Percentiles rank a stretch among this genome's conserved stretches.
Evolutionary conservation across 495 filamentous ascomycete species (phyloP).

Genomic region (Letharia columbiana): DNA sequence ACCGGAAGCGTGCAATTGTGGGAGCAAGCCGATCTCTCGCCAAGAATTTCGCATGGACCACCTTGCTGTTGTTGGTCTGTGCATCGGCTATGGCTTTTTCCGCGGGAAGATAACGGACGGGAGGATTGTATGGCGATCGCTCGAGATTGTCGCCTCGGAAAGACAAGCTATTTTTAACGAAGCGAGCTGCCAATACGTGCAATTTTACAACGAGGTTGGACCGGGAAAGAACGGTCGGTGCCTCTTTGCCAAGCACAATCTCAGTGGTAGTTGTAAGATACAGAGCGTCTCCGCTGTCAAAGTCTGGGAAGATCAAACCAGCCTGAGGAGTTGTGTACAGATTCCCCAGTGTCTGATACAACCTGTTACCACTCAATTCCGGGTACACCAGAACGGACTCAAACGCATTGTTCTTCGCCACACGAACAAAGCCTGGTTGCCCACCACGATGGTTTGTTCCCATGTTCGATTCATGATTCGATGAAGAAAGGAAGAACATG

Average conservation of each 20-base stretch:
- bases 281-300: slow-evolving; percentile 57
- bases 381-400: slow-evolving; percentile 57
- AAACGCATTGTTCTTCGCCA: slow-evolving; percentile 44
- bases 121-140: slow-evolving; percentile 64
- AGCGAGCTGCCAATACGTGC: slow-evolving; percentile 48
- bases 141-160: slow-evolving; percentile 55
- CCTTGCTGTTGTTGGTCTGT: slow-evolving; percentile 21
- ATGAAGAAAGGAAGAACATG: slow-evolving; percentile 66
- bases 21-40: slow-evolving; percentile 51
- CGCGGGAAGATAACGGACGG: slow-evolving; percentile 44
- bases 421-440: slow-evolving; percentile 60
- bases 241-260: slow-evolving; percentile 53
- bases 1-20: slow-evolving; percentile 54
- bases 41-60: slow-evolving; percentile 43
- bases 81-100: slow-evolving; percentile 35
- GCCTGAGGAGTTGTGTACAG: slow-evolving; percentile 54
- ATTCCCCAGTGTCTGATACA: slow-evolving; percentile 78
- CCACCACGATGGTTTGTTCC: slow-evolving; percentile 81
- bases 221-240: slow-evolving; percentile 51
- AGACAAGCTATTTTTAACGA: slow-evolving; percentile 53
- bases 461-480: slow-evolving; percentile 56
- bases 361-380: slow-evolving; percentile 71
- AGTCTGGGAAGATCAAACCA: slow-evolving; percentile 62
- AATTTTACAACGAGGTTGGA: slow-evolving; percentile 65
- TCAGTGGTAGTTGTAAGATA: slow-evolving; percentile 60